Base-by-base conservation (phyloP, 1,139 yeast species). In the Yamadazyma pseudoaaseri region DNA sequence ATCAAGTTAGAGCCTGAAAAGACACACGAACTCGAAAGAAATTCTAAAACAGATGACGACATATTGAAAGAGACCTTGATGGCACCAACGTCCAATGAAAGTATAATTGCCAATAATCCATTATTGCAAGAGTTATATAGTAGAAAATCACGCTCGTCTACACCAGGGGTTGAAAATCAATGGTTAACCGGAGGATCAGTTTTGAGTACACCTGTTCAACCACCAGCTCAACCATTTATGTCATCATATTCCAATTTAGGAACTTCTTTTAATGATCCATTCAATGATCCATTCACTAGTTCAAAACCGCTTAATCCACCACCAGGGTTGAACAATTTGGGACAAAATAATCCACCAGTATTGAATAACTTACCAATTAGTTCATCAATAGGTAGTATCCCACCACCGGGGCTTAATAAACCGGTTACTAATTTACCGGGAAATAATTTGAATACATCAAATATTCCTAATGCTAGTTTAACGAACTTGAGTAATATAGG, bases 131-230 rank as follows among this genome's bases (percentile, higher is more conserved):
- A 40, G 11, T 28, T 40, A 16, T 38, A 35, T 25, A 29, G 27
- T 11, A 15, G 30, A 5, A 30, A 31, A 11, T 26, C 42, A 4
- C 33, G 26, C 15, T 20, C 37, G 4, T 31, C 54, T 2, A 44
- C 52, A 8, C 52, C 45, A 2, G 35, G 27, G 22, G 11, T 36
- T 18, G 45, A 42, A 10, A 28, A 30, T 20, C 33, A 30, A 11
- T 43, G 47, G 48, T 33, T 17, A 14, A 6, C 22, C 7, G 6
- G 21, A 18, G 9, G 9, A 10, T 7, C 21, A 18, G 10, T 10
- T 7, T 10, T 18, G 10, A 10, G 21, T 10, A 18, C 21, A 25
- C 14, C 27, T 12, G 40, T 34, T 20, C 43, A 21, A 27, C 36
- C 16, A 27, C 42, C 16, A n/a, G 38, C n/a, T 18, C 28, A 23